These are phyloP conservation scores for Brassica juncea DNA, from an alignment of 345 rosid genomes.

Conservation along the genomic window DNA sequence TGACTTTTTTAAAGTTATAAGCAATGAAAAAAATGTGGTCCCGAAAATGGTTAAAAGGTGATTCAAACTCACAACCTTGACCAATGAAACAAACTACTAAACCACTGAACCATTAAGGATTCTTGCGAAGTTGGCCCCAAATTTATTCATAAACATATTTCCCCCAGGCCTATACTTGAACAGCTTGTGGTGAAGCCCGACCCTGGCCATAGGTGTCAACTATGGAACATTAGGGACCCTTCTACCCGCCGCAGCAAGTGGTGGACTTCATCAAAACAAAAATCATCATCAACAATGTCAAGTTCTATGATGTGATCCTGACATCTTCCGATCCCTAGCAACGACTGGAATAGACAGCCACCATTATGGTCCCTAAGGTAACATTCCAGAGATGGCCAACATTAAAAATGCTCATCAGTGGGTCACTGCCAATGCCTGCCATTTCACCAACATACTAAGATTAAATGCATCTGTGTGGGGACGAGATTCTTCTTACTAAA, in stretches of 20 bases:
- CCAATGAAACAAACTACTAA: too few relatives aligned
- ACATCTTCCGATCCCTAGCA: conserved; percentile 61
- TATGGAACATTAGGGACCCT: conserved; percentile 71
- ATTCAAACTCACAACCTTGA: too few relatives aligned
- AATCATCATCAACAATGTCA: conserved; percentile 56
- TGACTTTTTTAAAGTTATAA: too few relatives aligned
- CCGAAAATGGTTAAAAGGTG: too few relatives aligned
- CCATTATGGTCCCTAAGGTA: conserved; percentile 53
- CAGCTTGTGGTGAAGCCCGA: too few relatives aligned
- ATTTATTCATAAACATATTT: too few relatives aligned
- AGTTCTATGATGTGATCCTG: conserved; percentile 62
- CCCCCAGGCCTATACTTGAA: too few relatives aligned
- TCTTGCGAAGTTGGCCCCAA: too few relatives aligned
- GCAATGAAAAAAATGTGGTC: too few relatives aligned
- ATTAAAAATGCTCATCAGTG: conserved; percentile 44
- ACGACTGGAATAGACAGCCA: conserved; percentile 46
- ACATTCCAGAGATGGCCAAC: conserved; percentile 46
- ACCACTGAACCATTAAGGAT: too few relatives aligned
- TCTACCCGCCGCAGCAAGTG: conserved; percentile 56
- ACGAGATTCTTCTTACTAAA: conserved; percentile 51
- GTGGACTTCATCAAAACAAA: conserved; percentile 61
- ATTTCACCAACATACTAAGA: conserved; percentile 52
- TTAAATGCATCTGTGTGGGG: conserved; percentile 60
- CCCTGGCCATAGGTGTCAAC: conserved; percentile 55
- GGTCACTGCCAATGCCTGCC: conserved; percentile 54